Conservation (phyloP, 768 basidiomycete species). For the Termitomyces bulborhizus region DNA sequence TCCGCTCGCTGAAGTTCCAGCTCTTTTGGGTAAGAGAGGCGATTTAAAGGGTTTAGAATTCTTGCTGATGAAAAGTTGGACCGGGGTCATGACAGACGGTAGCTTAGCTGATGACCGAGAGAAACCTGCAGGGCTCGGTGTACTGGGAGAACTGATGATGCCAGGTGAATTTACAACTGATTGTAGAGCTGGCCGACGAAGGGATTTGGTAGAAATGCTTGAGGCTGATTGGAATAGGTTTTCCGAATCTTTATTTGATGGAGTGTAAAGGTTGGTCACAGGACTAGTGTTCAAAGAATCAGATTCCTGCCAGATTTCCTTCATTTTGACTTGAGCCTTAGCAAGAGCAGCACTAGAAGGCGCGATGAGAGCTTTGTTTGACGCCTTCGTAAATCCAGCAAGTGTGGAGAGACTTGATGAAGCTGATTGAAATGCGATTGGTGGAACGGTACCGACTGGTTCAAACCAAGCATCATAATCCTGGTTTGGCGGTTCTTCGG, state of each 20-base stretch:
- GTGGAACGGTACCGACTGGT: constrained; percentile 20
- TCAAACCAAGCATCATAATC: constrained; percentile 49
- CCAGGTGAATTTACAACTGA: constrained; percentile 29
- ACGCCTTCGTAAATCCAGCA: constrained; percentile 26
- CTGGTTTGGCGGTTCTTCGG: constrained; percentile 31
- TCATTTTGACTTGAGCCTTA: constrained; percentile 47
- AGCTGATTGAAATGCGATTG: constrained; percentile 33
- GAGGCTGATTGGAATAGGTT: constrained; percentile 23
- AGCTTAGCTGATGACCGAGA: constrained; percentile 14
- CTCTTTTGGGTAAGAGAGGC: constrained; percentile 27
- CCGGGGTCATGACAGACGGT: constrained; percentile 7
- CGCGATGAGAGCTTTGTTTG: constrained; percentile 31
- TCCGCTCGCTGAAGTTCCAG: not conserved
- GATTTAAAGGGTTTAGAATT: constrained; percentile 40
- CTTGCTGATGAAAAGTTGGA: constrained; percentile 9
- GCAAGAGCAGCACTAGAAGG: constrained; percentile 52
- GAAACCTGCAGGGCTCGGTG: constrained; percentile 31
- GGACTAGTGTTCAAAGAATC: constrained; percentile 10
- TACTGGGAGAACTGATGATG: constrained; percentile 28
- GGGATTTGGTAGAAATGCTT: constrained; percentile 15
- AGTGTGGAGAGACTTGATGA: constrained; percentile 11
- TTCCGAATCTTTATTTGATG: constrained; percentile 14
- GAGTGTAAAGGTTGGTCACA: constrained; percentile 2
- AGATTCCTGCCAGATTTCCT: constrained; percentile 40
- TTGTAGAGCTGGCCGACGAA: constrained; percentile 28